Evolutionary conservation across 352 stramenopile species (phyloP).

Genomic region (Blastocystis hominis): DNA sequence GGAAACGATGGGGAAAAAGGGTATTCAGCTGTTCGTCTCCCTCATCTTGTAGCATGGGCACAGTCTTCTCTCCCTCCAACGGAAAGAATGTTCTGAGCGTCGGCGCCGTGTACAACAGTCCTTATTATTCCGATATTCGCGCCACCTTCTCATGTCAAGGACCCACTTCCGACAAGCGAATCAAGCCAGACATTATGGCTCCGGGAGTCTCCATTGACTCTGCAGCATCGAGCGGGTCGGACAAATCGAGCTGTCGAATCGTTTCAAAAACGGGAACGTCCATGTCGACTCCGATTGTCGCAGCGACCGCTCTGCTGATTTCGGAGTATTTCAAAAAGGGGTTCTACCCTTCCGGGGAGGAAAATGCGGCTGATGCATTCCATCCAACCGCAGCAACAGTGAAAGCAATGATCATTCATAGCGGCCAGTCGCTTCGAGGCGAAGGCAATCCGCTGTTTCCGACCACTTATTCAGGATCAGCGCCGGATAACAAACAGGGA

Average conservation of each 20-base stretch:
- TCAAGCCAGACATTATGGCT: slow-evolving; percentile 66
- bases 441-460: slow-evolving; percentile 24
- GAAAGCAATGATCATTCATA: slow-evolving; percentile 64
- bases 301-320: slow-evolving; percentile 61
- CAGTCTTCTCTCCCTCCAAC: slow-evolving; percentile 67
- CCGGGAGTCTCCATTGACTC: slow-evolving; percentile 62
- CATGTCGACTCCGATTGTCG: slow-evolving; percentile 64
- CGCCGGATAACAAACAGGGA: slow-evolving; percentile 26
- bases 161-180: slow-evolving; percentile 63
- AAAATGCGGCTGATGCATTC: slow-evolving; percentile 59
- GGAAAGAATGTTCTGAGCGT: slow-evolving; percentile 77
- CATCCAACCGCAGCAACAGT: slow-evolving; percentile 61
- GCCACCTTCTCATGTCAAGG: slow-evolving; percentile 59
- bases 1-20: slow-evolving; percentile 76
- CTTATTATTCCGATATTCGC: slow-evolving; percentile 63
- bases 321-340: slow-evolving; percentile 63
- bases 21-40: neutral
- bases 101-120: slow-evolving; percentile 68
- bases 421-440: slow-evolving; percentile 27
- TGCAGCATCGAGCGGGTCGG: slow-evolving; percentile 40
- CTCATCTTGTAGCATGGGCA: slow-evolving; percentile 27
- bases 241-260: slow-evolving; percentile 1
- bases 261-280: slow-evolving; percentile 60
- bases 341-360: slow-evolving; percentile 58
- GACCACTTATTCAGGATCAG: neutral